Conservation (phyloP, 768 basidiomycete species). For the Rhodotorula diobovata region DNA sequence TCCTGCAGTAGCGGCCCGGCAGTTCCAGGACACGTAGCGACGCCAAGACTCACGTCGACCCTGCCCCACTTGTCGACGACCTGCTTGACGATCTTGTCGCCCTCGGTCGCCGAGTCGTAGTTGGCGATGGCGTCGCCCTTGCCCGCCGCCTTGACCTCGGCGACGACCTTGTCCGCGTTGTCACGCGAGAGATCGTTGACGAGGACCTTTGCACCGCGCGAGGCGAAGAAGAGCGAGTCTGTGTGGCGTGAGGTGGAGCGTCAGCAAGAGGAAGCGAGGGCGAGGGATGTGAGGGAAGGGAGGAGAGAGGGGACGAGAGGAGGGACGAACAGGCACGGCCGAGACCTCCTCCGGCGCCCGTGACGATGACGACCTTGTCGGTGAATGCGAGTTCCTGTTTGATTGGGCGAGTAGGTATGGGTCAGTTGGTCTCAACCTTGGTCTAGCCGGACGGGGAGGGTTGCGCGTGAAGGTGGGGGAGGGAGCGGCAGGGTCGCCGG, state of each 20-base stretch:
- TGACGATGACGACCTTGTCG: constrained; percentile 85
- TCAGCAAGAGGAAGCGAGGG: not conserved
- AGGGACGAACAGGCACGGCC: constrained; percentile 69
- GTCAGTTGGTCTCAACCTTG: not conserved
- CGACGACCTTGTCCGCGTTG: constrained; percentile 86
- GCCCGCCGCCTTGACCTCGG: constrained; percentile 62
- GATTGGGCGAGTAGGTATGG: no score
- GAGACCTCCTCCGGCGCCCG: constrained; percentile 91
- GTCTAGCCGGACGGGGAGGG: no score
- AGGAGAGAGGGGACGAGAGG: not conserved
- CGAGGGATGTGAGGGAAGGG: not conserved
- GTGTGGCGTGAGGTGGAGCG: constrained; percentile 49
- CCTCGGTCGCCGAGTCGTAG: constrained; percentile 79
- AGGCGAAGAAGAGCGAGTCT: constrained; percentile 86
- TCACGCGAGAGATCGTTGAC: constrained; percentile 88
- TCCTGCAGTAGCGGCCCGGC: no score
- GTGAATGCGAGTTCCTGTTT: constrained; percentile 55
- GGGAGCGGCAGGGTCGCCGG: no score
- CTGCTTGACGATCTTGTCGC: constrained; percentile 74
- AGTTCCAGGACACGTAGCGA: no score
- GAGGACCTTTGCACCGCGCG: constrained; percentile 85
- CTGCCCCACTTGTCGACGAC: constrained; percentile 79
- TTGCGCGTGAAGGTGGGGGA: not conserved
- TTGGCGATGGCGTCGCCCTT: constrained; percentile 65
- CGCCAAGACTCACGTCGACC: constrained; percentile 53